phyloP scores from a whole-genome alignment of 139 green algal species.

The Spirogloea muscicola region DNA sequence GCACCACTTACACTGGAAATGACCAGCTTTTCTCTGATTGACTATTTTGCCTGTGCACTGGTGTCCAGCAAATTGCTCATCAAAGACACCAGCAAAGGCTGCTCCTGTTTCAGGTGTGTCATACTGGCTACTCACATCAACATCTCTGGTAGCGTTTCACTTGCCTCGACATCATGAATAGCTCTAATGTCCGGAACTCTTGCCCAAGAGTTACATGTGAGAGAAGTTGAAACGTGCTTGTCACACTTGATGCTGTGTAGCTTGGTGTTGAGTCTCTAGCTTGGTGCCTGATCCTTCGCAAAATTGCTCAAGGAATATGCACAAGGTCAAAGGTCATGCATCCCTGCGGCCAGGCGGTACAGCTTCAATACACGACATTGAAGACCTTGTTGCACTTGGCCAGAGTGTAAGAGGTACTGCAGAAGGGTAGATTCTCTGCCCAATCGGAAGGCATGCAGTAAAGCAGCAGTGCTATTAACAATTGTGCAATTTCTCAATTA shows the following conservation, averaged over 20 bases:
- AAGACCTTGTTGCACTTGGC: slow-evolving; percentile 74
- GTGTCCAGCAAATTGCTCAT: background rate
- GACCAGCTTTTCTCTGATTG: background rate
- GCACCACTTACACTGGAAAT: background rate
- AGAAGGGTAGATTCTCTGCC: background rate
- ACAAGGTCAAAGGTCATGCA: slow-evolving; percentile 6
- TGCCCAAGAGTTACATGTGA: too few species aligned
- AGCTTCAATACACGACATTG: slow-evolving; percentile 79
- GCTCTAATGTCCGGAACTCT: too few species aligned
- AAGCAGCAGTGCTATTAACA: too few species aligned
- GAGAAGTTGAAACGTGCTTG: too few species aligned
- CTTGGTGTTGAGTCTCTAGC: too few species aligned
- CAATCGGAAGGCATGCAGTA: too few species aligned
- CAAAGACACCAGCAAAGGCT: slow-evolving; percentile 3
- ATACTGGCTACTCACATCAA: too few species aligned
- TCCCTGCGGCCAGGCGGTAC: background rate
- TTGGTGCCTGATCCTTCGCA: too few species aligned
- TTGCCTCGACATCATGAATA: too few species aligned
- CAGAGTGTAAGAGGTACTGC: slow-evolving; percentile 43
- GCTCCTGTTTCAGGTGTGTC: slow-evolving; percentile 7
- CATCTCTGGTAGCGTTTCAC: too few species aligned
- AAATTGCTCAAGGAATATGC: too few species aligned
- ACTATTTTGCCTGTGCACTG: background rate
- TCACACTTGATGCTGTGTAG: too few species aligned
- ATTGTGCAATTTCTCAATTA: background rate